Evolutionary conservation across 805 yeast genomes (phyloP), one percentile per base, ranked within the genome.

Genomic region (Zygoascus flipseniorum): DNA sequence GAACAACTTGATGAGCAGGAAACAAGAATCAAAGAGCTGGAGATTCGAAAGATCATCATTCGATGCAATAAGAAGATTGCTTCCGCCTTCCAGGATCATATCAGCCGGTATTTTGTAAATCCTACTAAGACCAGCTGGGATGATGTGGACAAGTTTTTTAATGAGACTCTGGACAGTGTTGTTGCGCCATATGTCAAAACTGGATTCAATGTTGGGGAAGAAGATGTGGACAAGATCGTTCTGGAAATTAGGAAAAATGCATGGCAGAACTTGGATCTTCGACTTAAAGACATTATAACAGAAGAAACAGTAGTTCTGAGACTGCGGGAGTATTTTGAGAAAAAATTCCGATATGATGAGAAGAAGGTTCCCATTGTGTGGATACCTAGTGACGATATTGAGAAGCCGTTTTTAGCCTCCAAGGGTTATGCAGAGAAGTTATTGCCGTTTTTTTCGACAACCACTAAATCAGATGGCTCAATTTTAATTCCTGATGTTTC

Each of bases 301-400:
- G 85, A 80, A 55, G 96, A 86, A 51, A 80, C 77, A 19, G 78
- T 86, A 8, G 73, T 84, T 1, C 72, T 75, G 51, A 75, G 88
- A 26, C 69, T 92, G 64, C 82, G 87, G 64, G 95, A 87, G 55
- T 73, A 80, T 54, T 92, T 93, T 70, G 97, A 92, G 61, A 87
- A 82, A 54, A 73, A 69, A 44, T 92, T 93, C 72, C 76, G 92
- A 60, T 93, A 86, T 65, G 97, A 89, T 66, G 82, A 78, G 37
- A 77, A 83, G 56, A 95, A 90, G 2, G 69, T 88, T 31, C 99
- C 99, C 13, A 77, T 81, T 41, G 73, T 90, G 32, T 92, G 95
- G 86, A 81, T 79, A 58, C 82, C 81, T 52, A 78, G 83, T 31
- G 75, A 74, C 43, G 95, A 90, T 60, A 78, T 93, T 54, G 95